Conservation (phyloP, 352 stramenopile genomes). For the Pythium scleroteichum region DNA sequence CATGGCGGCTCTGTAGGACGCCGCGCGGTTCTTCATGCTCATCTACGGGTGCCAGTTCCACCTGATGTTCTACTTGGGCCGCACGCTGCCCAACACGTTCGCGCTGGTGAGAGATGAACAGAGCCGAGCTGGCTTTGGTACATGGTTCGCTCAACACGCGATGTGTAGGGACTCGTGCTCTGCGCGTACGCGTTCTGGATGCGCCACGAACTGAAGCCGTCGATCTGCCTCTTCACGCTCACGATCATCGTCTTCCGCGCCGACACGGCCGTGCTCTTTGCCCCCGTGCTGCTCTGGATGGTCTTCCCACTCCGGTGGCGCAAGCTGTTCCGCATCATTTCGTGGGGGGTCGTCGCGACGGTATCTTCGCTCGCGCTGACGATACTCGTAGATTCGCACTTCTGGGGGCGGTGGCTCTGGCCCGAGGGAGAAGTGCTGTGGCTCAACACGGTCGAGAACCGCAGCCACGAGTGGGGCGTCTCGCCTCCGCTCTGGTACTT, state of each 20-base stretch:
- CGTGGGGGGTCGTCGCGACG: constrained; percentile 78
- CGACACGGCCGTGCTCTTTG: constrained; percentile 96
- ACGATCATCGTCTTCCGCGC: constrained; percentile 96
- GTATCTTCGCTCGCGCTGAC: constrained; percentile 79
- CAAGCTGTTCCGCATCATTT: constrained; percentile 72
- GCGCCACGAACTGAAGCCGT: constrained; percentile 41
- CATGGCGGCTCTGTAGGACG: constrained; percentile 32
- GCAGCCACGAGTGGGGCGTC: constrained; percentile 96
- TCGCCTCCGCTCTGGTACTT: constrained; percentile 97
- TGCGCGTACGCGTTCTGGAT: constrained; percentile 67
- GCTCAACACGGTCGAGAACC: constrained; percentile 97
- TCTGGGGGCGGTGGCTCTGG: constrained; percentile 95
- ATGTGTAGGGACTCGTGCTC: constrained; percentile 54
- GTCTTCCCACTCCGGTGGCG: constrained; percentile 70
- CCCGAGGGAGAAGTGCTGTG: constrained; percentile 98
- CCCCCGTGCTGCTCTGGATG: constrained; percentile 91
- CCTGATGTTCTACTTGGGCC: constrained; percentile 96
- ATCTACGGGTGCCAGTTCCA: constrained; percentile 96
- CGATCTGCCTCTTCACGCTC: constrained; percentile 87
- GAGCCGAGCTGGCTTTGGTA: constrained; percentile 45
- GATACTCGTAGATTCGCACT: constrained; percentile 91
- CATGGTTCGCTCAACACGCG: constrained; percentile 38
- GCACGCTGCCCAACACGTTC: constrained; percentile 98
- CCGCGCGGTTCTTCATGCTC: constrained; percentile 78
- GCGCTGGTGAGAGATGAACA: constrained; percentile 67